Percentiles rank a stretch among this genome's conserved stretches.
Conservation (phyloP, 139 green algal species). For the Auxenochlorella pyrenoidosa region DNA sequence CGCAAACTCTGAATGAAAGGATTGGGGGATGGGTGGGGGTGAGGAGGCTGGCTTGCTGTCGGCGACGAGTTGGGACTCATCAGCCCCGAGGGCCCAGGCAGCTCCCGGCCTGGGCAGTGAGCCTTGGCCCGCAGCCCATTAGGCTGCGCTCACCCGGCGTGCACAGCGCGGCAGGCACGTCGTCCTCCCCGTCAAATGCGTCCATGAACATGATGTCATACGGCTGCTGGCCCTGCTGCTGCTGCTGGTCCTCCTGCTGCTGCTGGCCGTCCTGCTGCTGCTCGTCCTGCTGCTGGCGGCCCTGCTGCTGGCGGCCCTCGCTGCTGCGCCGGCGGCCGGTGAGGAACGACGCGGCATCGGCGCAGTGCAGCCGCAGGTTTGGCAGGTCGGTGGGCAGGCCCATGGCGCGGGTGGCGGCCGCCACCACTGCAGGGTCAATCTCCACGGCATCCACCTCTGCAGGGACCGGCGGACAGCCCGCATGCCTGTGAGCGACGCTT, state of each 20-base stretch:
- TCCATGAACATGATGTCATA: constrained; percentile 68
- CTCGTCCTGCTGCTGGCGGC: not conserved
- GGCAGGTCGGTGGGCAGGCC: constrained; percentile 44
- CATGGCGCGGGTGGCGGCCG: constrained; percentile 57
- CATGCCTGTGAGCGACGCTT: no score
- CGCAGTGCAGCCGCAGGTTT: constrained; percentile 18
- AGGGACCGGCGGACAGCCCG: not conserved
- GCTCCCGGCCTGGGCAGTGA: not conserved
- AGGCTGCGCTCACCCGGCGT: not conserved
- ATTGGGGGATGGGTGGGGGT: no score
- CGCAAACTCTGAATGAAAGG: constrained; percentile 40
- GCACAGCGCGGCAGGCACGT: constrained; percentile 49
- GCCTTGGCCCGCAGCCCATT: not conserved
- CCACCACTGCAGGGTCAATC: constrained; percentile 62
- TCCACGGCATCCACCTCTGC: constrained; percentile 63
- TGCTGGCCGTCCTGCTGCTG: constrained; percentile 5
- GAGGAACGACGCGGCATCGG: constrained; percentile 10
- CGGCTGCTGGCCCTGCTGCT: constrained; percentile 17
- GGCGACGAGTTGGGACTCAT: no score
- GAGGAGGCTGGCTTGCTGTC: no score
- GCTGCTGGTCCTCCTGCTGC: not conserved
- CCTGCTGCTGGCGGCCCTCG: constrained; percentile 6
- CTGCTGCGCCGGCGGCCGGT: not conserved
- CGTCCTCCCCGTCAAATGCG: constrained; percentile 66
- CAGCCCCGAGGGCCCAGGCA: not conserved